Conservation (phyloP, 2,329 filamentous ascomycete species). For the Neonectria magnoliae region DNA sequence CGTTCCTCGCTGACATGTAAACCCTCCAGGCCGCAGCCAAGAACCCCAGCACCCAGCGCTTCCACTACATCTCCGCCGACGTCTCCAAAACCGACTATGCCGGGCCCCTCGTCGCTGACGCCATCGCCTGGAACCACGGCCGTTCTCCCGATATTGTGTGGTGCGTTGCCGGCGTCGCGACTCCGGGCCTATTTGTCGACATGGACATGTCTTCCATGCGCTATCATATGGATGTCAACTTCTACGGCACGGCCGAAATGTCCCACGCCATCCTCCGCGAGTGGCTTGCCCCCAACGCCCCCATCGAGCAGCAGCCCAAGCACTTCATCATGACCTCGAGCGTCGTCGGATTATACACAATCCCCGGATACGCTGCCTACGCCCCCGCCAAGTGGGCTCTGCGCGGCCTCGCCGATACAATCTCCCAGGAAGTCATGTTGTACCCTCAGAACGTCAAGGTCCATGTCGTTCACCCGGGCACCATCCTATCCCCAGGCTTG, state of each 20-base stretch:
- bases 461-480: conserved; percentile 85
- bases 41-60: conserved; percentile 74
- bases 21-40: conserved; percentile 69
- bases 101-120: conserved; percentile 73
- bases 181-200: conserved; percentile 82
- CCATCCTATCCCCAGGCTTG: conserved; percentile 80
- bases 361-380: conserved; percentile 87
- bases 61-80: conserved; percentile 86
- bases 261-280: conserved; percentile 79
- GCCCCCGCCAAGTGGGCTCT: conserved; percentile 87
- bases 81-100: conserved; percentile 78
- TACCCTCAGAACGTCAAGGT: conserved; percentile 87
- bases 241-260: conserved; percentile 87
- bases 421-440: conserved; percentile 84
- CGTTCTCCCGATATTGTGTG: conserved; percentile 85
- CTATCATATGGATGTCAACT: conserved; percentile 91
- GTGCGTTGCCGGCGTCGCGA: conserved; percentile 83
- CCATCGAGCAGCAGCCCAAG: conserved; percentile 61
- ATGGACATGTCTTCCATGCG: conserved; percentile 73
- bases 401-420: conserved; percentile 81
- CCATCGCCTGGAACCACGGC: conserved; percentile 81
- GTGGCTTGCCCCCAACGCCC: conserved; percentile 71
- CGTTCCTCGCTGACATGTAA: conserved; percentile 1
- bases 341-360: conserved; percentile 76
- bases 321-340: conserved; percentile 92